Conservation (phyloP, 345 rosid genomes). For the Moricandia moricandioides region DNA sequence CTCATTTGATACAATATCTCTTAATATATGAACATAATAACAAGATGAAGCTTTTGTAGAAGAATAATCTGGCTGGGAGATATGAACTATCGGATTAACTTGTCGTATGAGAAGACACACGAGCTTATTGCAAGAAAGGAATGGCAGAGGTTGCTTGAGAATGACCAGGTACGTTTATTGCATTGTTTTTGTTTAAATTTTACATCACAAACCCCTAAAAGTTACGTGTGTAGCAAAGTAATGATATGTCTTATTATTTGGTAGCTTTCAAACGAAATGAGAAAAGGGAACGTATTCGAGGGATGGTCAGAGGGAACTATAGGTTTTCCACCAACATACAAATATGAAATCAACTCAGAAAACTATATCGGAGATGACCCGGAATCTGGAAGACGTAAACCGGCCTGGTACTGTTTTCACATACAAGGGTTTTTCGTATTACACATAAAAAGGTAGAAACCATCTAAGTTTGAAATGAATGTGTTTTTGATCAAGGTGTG, state of each 20-base stretch:
- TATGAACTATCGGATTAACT: conserved; percentile 82
- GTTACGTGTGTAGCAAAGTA: neutral
- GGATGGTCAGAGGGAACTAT: conserved; percentile 89
- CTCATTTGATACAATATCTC: neutral
- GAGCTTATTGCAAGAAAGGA: conserved; percentile 62
- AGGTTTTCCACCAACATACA: conserved; percentile 83
- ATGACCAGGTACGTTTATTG: conserved; percentile 65
- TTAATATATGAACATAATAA: neutral
- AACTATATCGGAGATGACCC: conserved; percentile 74
- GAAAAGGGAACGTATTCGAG: conserved; percentile 67
- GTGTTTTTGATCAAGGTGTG: conserved; percentile 65
- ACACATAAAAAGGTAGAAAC: neutral
- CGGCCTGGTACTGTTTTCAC: conserved; percentile 61
- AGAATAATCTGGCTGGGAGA: conserved; percentile 91
- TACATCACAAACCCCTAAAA: neutral
- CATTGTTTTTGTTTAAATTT: neutral
- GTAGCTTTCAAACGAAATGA: conserved; percentile 70
- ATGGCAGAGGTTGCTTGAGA: conserved; percentile 71
- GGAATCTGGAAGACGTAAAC: conserved; percentile 72
- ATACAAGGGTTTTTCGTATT: neutral
- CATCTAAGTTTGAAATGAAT: neutral
- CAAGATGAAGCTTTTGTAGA: conserved; percentile 44
- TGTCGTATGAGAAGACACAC: conserved; percentile 60
- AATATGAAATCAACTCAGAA: conserved; percentile 72
- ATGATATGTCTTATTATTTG: conserved; percentile 13